Evolutionary conservation across 108 stramenopile species (phyloP).

Genomic region (Nitzschia sp.): DNA sequence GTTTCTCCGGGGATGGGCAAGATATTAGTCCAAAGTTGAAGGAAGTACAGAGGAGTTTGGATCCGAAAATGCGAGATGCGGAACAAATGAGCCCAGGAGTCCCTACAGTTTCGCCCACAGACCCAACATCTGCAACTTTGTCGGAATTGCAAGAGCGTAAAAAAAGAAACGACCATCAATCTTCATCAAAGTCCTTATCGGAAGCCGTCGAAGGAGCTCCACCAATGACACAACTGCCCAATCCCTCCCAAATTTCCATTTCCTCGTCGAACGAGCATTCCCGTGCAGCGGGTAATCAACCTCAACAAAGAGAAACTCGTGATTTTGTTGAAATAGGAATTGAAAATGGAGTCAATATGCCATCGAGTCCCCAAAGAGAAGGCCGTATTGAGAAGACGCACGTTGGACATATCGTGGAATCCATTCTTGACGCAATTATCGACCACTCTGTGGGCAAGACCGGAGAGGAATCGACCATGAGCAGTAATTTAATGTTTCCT

Average conservation of each 20-base stretch:
- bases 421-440: conserved; percentile 4
- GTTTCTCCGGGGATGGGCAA: background rate
- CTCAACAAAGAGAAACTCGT: too few species aligned
- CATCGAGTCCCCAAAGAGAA: too few species aligned
- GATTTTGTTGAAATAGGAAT: too few species aligned
- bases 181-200: too few species aligned
- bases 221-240: too few species aligned
- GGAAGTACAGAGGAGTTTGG: background rate
- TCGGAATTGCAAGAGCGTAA: background rate
- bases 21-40: background rate
- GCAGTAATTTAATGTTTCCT: background rate
- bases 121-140: background rate
- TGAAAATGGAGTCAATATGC: background rate
- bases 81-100: background rate
- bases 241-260: too few species aligned
- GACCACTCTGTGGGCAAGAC: background rate
- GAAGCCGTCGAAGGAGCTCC: too few species aligned
- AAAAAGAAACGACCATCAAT: background rate
- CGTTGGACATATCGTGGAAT: background rate
- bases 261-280: too few species aligned
- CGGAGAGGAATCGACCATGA: background rate
- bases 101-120: background rate
- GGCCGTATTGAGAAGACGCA: background rate
- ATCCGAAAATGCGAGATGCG: background rate
- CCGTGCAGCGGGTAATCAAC: too few species aligned